A percentile compares a stretch with the other conserved stretches of the same genome.
Conservation (phyloP, 495 filamentous ascomycete genomes). For the Sporormia fimetaria region DNA sequence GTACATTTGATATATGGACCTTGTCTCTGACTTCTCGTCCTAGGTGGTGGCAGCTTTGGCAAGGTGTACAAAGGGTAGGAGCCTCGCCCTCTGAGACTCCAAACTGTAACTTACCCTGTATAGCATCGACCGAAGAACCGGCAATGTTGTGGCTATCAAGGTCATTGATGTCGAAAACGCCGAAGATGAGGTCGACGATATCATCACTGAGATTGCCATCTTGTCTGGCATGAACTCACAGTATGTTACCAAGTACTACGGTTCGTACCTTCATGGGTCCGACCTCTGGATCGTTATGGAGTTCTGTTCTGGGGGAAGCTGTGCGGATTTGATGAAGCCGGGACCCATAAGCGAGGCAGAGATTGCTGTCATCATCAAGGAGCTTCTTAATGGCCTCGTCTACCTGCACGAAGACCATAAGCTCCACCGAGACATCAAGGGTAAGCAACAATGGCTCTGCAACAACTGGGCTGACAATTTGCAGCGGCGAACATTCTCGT, state of each 20-base stretch:
- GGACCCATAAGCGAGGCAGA: slow-evolving; percentile 87
- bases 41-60: slow-evolving; percentile 82
- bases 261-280: slow-evolving; percentile 87
- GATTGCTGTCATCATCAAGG: slow-evolving; percentile 84
- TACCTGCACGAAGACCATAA: slow-evolving; percentile 94
- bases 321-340: slow-evolving; percentile 82
- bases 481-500: slow-evolving; percentile 83
- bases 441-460: slow-evolving; percentile 35
- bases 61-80: slow-evolving; percentile 89
- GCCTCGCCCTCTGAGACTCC: slow-evolving; percentile 13
- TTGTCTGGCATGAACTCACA: slow-evolving; percentile 86
- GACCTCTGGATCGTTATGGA: slow-evolving; percentile 98
- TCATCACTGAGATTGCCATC: slow-evolving; percentile 96
- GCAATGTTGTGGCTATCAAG: slow-evolving; percentile 85
- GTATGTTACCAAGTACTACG: slow-evolving; percentile 93
- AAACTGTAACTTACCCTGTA: slow-evolving; percentile 27
- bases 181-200: slow-evolving; percentile 97
- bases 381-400: slow-evolving; percentile 78
- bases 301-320: slow-evolving; percentile 87
- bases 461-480: neutral
- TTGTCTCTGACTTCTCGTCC: slow-evolving; percentile 8
- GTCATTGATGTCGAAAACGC: slow-evolving; percentile 96
- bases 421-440: slow-evolving; percentile 94
- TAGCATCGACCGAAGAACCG: slow-evolving; percentile 74
- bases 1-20: neutral